phyloP scores from a whole-genome alignment of 108 stramenopile species.

The Phaeodactylum tricornutum region DNA sequence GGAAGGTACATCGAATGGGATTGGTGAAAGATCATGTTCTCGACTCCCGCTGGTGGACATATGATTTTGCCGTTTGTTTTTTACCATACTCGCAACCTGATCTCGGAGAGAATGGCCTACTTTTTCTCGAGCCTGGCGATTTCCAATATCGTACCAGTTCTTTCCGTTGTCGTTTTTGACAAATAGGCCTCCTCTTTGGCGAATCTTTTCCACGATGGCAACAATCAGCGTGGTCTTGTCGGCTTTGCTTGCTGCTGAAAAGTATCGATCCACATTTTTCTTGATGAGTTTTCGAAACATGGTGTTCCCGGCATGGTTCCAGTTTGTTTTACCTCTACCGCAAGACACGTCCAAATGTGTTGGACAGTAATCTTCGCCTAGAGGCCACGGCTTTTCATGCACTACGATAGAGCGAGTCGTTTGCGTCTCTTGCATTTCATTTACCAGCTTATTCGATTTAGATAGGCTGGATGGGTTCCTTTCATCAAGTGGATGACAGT shows the following conservation, averaged over 20 bases:
- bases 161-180: constrained; percentile 7
- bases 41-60: too few relatives aligned
- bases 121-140: constrained; percentile 7
- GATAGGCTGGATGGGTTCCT: too few relatives aligned
- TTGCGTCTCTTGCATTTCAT: too few relatives aligned
- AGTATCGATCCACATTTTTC: constrained; percentile 17
- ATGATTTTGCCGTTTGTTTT: too few relatives aligned
- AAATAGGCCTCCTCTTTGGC: constrained; percentile 3
- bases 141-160: constrained; percentile 9
- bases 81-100: too few relatives aligned
- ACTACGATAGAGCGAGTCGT: too few relatives aligned
- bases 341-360: constrained; percentile 4
- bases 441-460: too few relatives aligned
- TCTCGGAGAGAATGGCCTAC: constrained; percentile 14
- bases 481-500: too few relatives aligned
- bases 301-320: constrained; percentile 21
- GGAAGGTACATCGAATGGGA: too few relatives aligned
- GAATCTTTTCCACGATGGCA: constrained; percentile 15
- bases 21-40: too few relatives aligned
- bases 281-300: constrained; percentile 22
- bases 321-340: constrained; percentile 10
- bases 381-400: too few relatives aligned
- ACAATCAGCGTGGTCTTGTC: constrained; percentile 19
- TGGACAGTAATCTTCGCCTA: constrained; percentile 3
- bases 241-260: constrained; percentile 12